phyloP scores from a whole-genome alignment of 768 basidiomycete species.

The Trametes cingulata region DNA sequence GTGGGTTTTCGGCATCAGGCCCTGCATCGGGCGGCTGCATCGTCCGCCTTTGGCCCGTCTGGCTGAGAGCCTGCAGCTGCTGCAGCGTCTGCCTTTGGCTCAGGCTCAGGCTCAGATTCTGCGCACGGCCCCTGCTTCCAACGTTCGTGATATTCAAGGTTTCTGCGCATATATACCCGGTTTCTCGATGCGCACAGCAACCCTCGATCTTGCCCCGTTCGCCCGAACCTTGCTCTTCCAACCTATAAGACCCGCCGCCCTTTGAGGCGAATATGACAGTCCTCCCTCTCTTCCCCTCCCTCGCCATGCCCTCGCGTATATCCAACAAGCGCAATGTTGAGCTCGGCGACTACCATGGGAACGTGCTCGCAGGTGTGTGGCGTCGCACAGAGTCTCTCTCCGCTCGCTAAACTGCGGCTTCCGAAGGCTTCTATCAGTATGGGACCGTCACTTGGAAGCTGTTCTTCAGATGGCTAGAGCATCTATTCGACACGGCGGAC shows the following conservation, averaged over 20 bases:
- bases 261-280: not conserved
- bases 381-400: not conserved
- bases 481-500: slow-evolving; percentile 1
- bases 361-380: slow-evolving; percentile 4
- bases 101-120: no score
- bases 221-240: not conserved
- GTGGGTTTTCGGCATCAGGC: no score
- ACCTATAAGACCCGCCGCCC: not conserved
- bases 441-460: slow-evolving; percentile 8
- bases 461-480: slow-evolving; percentile 9
- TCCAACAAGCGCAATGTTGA: slow-evolving; percentile 6
- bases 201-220: slow-evolving; percentile 5
- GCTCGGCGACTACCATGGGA: slow-evolving; percentile 9
- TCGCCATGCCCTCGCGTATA: not conserved
- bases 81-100: no score
- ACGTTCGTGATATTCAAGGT: no score
- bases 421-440: slow-evolving; percentile 13
- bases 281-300: not conserved
- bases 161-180: not conserved
- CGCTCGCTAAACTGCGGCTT: not conserved
- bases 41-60: no score
- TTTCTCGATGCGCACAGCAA: not conserved
- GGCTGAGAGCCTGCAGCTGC: no score
- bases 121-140: no score
- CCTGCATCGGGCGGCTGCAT: no score